A percentile compares a stretch with the other conserved stretches of the same genome.
Conservation (phyloP, 2,329 filamentous ascomycete species). For the Verticillium nonalfalfae region DNA sequence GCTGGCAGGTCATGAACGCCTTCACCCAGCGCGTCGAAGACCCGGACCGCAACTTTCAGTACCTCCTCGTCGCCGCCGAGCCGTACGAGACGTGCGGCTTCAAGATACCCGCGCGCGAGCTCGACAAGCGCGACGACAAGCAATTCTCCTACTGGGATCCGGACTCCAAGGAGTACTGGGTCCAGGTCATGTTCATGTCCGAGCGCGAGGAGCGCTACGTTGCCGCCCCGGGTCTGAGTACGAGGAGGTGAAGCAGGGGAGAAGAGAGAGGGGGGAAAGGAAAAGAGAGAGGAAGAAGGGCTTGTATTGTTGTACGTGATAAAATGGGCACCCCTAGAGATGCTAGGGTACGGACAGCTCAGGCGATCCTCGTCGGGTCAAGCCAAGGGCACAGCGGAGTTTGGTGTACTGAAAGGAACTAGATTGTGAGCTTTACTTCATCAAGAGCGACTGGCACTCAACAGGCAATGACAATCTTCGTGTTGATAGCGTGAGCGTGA, state of each 20-base stretch:
- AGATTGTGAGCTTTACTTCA: not conserved
- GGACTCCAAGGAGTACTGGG: conserved; percentile 94
- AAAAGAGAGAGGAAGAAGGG: too few species aligned
- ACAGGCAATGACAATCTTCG: too few species aligned
- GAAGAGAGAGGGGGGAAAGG: not conserved
- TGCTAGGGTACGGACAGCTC: not conserved
- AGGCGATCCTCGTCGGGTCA: not conserved
- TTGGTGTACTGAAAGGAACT: not conserved
- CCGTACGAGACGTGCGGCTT: conserved; percentile 97
- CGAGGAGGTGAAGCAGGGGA: conserved; percentile 28
- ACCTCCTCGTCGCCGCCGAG: conserved; percentile 89
- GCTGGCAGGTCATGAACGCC: conserved; percentile 95
- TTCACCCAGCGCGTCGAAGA: conserved; percentile 96
- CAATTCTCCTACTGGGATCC: conserved; percentile 96
- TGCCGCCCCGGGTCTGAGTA: conserved; percentile 54
- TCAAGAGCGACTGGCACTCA: not conserved
- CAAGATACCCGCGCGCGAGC: conserved; percentile 88
- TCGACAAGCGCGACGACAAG: conserved; percentile 80
- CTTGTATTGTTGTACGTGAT: not conserved
- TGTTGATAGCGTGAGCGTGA: not conserved
- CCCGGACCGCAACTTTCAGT: conserved; percentile 90
- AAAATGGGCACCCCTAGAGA: not conserved
- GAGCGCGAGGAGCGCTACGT: conserved; percentile 89
- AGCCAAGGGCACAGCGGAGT: not conserved
- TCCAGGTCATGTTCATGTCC: conserved; percentile 97